These are phyloP conservation scores for sorghum (Sorghum bicolor) DNA, from an alignment of 176 grass and related monocot species.

Conservation along the genomic window Sorghum_bicolor_NCBIv3 NC_012872.2:60745501-60746000, in stretches of 20 bases:
- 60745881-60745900: constrained; percentile 94
- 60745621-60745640: constrained; percentile 71
- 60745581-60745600: constrained; percentile 83
- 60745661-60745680: constrained; percentile 92
- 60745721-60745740: constrained; percentile 89
- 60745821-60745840: constrained; percentile 72
- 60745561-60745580: constrained; percentile 97
- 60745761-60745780: constrained; percentile 72
- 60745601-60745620: constrained; percentile 76
- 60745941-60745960: constrained; percentile 88
- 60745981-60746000: constrained; percentile 69
- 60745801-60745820: constrained; percentile 69
- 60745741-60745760: constrained; percentile 69
- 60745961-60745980: constrained; percentile 78
- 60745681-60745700: constrained; percentile 70
- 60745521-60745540: constrained; percentile 71
- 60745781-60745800: constrained; percentile 76
- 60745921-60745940: constrained; percentile 61
- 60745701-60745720: constrained; percentile 60
- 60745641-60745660: constrained; percentile 71
- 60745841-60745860: constrained; percentile 93
- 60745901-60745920: constrained; percentile 82
- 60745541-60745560: constrained; percentile 78
- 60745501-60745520: constrained; percentile 99
- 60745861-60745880: constrained; percentile 87